A percentile compares a stretch with the other conserved stretches of the same genome.
These are phyloP conservation scores for Cinchona pubescens DNA, from an alignment of 257 asterid species.

Conservation along the genomic window DNA sequence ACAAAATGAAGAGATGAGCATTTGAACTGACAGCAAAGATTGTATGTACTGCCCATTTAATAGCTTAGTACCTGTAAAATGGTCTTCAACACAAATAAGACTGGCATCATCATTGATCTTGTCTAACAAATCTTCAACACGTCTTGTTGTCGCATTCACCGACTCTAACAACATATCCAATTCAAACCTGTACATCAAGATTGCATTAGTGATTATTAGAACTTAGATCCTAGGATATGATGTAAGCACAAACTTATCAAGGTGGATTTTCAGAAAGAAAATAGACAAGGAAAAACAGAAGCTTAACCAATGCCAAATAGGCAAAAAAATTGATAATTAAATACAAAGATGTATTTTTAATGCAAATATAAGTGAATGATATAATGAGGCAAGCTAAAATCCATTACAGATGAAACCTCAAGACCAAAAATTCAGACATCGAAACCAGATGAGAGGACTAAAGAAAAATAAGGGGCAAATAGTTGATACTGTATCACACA, in stretches of 20 bases:
- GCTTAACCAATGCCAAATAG: constrained; percentile 7
- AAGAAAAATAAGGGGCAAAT: constrained; percentile 6
- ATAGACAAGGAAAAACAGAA: neutral
- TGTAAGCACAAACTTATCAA: neutral
- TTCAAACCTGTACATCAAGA: constrained; percentile 75
- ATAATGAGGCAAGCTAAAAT: neutral
- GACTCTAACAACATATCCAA: constrained; percentile 93
- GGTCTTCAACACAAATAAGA: constrained; percentile 65
- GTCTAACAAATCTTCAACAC: constrained; percentile 77
- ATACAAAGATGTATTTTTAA: neutral
- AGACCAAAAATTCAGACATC: neutral
- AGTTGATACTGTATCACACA: neutral
- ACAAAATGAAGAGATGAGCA: constrained; percentile 22
- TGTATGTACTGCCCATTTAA: constrained; percentile 19
- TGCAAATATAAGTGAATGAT: neutral
- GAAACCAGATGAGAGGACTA: constrained; percentile 7
- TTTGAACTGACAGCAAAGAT: constrained; percentile 17
- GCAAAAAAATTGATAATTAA: constrained; percentile 2
- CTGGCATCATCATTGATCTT: constrained; percentile 50
- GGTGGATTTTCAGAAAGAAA: neutral
- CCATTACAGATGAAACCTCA: neutral
- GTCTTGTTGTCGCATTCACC: constrained; percentile 68
- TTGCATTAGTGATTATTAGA: constrained; percentile 30
- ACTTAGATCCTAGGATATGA: neutral
- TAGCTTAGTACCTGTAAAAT: constrained; percentile 60